Conservation (phyloP, 1,139 yeast genomes). For the Zygosaccharomyces pseudobailii region DNA sequence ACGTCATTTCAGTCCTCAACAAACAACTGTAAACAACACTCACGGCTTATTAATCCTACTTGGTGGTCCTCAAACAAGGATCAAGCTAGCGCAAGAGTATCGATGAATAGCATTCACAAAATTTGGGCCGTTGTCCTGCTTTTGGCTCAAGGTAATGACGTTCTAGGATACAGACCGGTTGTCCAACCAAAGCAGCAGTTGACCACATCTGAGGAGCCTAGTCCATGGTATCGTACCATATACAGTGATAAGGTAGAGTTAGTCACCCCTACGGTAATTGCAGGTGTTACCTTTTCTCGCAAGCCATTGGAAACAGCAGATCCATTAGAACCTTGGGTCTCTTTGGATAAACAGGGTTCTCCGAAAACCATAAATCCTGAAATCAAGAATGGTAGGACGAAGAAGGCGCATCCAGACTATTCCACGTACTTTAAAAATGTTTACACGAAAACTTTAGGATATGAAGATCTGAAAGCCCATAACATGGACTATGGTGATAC, state of each 20-base stretch:
- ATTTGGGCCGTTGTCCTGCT: constrained; percentile 4
- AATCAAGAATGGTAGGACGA: constrained; percentile 62
- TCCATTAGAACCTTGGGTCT: constrained; percentile 77
- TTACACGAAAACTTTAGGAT: constrained; percentile 50
- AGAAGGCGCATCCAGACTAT: constrained; percentile 65
- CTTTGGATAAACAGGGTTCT: constrained; percentile 69
- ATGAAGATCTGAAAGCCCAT: constrained; percentile 63
- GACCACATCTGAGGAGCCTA: constrained; percentile 41
- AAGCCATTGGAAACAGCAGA: constrained; percentile 59
- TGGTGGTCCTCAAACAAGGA: neutral
- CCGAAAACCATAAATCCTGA: constrained; percentile 77
- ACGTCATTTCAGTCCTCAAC: neutral
- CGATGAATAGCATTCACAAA: neutral
- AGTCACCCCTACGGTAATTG: constrained; percentile 77
- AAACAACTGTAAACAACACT: neutral
- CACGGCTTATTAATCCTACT: neutral
- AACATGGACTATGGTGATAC: constrained; percentile 58
- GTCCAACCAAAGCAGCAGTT: constrained; percentile 28
- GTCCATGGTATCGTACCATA: constrained; percentile 74
- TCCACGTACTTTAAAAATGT: constrained; percentile 74
- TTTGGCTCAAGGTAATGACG: constrained; percentile 10
- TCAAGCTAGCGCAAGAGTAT: neutral
- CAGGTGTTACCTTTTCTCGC: constrained; percentile 74
- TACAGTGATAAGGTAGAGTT: constrained; percentile 52
- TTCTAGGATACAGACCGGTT: constrained; percentile 25